Evolutionary conservation across 129 eudicot genomes (phyloP), one percentile per base, ranked within the genome.

Genomic region (Tagetes patula): DNA sequence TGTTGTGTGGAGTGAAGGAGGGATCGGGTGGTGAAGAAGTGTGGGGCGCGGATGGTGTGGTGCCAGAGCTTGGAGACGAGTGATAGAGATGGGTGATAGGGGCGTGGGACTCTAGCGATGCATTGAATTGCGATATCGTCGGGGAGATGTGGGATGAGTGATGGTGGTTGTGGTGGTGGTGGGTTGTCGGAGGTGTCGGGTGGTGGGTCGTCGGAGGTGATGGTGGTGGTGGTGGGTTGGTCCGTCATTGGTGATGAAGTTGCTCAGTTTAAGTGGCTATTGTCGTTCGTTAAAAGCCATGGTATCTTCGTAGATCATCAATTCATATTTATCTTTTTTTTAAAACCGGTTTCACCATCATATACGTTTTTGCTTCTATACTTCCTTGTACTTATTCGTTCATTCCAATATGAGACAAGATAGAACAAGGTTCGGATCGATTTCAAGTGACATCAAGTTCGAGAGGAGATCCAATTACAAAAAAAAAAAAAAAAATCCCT

Each of bases 91-190:
- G 87, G 85, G 86, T 90, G 87, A 75, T 77, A 80, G 43, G 77
- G 74, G 0, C 83, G 84, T 3, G 99, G 96, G 59, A 94, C 74
- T 54, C 97, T 75, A 30, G 99, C 99, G 8, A 94, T 67, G 88
- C 91, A 86, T 55, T 88, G 96, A 5, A 88, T 69, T n/a, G 99
- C 79, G 11, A 90, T 75, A 86, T 94, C 97, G 62, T 94, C 83
- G 8, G 97, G 96, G 45, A 90, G 88, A 72, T 72, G 32, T 8
- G 96, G 99, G 74, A 94, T 79, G 8, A 90, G 81, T 5, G 54
- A 42, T 2, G 75, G 31, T 6, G 76, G 36, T 12, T 45, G 61
- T 50, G 71, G 77, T 69, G 83, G 61, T 50, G 71, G 77, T 69
- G 83, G 82, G 59, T 10, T 43, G 34, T 46, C 43, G 81, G 63